These are phyloP conservation scores for Coniosporium apollinis DNA, from an alignment of 495 filamentous ascomycete genomes.

Conservation along the genomic window DNA sequence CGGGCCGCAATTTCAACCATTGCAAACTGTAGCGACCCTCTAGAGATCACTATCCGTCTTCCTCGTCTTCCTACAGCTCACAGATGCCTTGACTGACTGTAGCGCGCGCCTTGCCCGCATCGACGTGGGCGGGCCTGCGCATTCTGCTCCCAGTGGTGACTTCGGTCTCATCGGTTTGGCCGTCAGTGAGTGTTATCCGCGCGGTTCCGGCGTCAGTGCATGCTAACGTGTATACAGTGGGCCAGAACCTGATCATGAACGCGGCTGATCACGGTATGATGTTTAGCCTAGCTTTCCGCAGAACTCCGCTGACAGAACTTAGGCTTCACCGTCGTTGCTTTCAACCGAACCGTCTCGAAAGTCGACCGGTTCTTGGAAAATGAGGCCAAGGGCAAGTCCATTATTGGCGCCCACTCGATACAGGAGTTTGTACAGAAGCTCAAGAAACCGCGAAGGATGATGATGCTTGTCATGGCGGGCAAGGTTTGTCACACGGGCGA, in stretches of 20 bases:
- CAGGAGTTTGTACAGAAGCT: constrained; percentile 90
- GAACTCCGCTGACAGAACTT: no score
- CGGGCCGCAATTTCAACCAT: not conserved
- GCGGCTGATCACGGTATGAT: constrained; percentile 91
- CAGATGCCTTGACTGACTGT: constrained; percentile 34
- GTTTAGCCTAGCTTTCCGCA: no score
- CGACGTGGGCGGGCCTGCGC: constrained; percentile 38
- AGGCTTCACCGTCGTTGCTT: constrained; percentile 90
- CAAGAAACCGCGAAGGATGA: constrained; percentile 88
- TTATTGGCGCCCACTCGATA: constrained; percentile 84
- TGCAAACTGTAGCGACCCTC: not conserved
- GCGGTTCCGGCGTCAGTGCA: no score
- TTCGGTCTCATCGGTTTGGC: constrained; percentile 99
- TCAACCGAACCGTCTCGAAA: constrained; percentile 95
- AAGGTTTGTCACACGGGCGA: no score
- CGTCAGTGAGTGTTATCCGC: no score
- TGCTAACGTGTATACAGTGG: no score
- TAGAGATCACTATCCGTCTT: no score
- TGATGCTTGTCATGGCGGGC: constrained; percentile 96
- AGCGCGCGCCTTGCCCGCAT: constrained; percentile 80
- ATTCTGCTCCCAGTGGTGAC: constrained; percentile 36
- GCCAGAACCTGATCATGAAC: constrained; percentile 96
- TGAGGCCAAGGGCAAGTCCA: constrained; percentile 53
- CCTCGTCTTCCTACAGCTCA: not conserved
- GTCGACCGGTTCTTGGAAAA: constrained; percentile 77